These are phyloP conservation scores for Monosporozyma servazzii DNA, from an alignment of 805 yeast species.

Conservation along the genomic window DNA sequence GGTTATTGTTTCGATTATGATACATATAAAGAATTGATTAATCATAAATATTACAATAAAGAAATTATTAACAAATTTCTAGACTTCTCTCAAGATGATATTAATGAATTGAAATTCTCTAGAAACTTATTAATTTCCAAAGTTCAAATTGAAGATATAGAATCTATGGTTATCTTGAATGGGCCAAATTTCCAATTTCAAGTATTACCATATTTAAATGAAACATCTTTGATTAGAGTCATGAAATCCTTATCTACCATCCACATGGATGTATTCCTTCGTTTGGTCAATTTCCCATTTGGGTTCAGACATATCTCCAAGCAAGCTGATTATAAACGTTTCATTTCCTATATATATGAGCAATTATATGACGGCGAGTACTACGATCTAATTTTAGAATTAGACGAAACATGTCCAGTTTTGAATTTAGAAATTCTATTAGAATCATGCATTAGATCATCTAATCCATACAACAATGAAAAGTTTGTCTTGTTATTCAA, in stretches of 20 bases:
- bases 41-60: constrained; percentile 11
- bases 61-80: constrained; percentile 14
- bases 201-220: constrained; percentile 18
- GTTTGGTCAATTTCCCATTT: constrained; percentile 20
- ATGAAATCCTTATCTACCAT: constrained; percentile 8
- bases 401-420: constrained; percentile 21
- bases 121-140: constrained; percentile 14
- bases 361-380: constrained; percentile 11
- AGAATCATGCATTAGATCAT: constrained; percentile 20
- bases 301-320: constrained; percentile 21
- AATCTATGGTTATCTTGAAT: constrained; percentile 3
- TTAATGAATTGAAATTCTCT: constrained; percentile 14
- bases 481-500: constrained; percentile 12
- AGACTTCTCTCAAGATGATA: constrained; percentile 9
- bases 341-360: constrained; percentile 18
- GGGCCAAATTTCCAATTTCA: constrained; percentile 5
- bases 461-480: constrained; percentile 9
- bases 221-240: constrained; percentile 18
- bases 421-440: constrained; percentile 18
- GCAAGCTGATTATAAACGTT: constrained; percentile 22
- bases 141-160: constrained; percentile 7
- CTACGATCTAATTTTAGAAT: constrained; percentile 14
- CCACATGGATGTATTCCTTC: constrained; percentile 7
- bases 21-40: constrained; percentile 24
- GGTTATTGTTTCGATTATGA: constrained; percentile 29